Base-by-base conservation (phyloP, 2,329 filamentous ascomycete species). In the Colletotrichum chrysophilum region DNA sequence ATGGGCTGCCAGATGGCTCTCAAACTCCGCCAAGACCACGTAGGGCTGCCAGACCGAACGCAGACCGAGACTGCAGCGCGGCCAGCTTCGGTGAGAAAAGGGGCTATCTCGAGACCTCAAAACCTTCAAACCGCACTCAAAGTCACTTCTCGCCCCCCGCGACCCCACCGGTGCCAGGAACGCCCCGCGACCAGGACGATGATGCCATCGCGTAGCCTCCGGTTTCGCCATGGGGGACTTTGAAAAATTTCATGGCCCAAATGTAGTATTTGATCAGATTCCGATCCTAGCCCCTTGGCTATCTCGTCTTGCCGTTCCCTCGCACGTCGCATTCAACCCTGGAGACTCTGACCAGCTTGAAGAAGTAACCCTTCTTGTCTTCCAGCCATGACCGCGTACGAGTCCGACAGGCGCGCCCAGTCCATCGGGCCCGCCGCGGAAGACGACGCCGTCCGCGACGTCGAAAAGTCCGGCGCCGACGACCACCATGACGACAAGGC, bases 171-270 rank as follows among this genome's bases (percentile, higher is more conserved):
- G 30, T 21, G 16, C 60, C 48, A 48, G 71, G 71, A 66, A 66
- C 36, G 30, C 68, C 68, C 71, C 68, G 43, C 67, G 71, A 74
- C 66, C 14, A 71, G 36, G 34, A 21, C 55, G 13, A 75, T 71
- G 72, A 71, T 75, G 72, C 68, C 72, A 75, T 71, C 24, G 13
- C 28, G 24, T 64, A 43, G n/a, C 62, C 68, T 75, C 72, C 72
- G 72, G 38, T 75, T 38, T 75, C 68, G 72, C 72, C 72, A 34
- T 62, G n/a, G 55, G 21, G 28, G 14, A 30, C 48, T 61, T 1
- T 61, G 28, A 56, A 55, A 48, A 48, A 1, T 48, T 48, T 48
- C 38, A 6, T 48, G 5, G 38, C 5, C 38, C 38, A 48, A 48
- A 48, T n/a, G 38, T 48, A 48, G 32, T 75, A 32, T 66, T 60